Conservation (phyloP, 2,329 filamentous ascomycete species). For the Colletotrichum incanum region DNA sequence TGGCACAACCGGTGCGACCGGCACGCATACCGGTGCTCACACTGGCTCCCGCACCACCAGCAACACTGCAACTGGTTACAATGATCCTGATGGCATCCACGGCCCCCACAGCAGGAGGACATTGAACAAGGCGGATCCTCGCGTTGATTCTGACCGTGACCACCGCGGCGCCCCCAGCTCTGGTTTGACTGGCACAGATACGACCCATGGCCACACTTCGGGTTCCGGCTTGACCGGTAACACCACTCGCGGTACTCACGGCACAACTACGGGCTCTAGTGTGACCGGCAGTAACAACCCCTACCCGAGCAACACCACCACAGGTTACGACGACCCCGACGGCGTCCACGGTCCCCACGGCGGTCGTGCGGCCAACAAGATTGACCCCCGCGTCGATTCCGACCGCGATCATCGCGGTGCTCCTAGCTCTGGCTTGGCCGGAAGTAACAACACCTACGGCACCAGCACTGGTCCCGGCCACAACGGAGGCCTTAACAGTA, state of each 20-base stretch:
- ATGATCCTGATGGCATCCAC: slow-evolving; percentile 45
- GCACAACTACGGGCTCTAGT: slow-evolving; percentile 59
- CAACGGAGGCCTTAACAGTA: slow-evolving; percentile 45
- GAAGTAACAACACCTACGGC: slow-evolving; percentile 23
- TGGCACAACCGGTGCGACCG: slow-evolving; percentile 16
- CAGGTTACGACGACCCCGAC: slow-evolving; percentile 35
- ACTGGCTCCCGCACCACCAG: slow-evolving; percentile 12
- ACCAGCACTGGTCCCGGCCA: slow-evolving; percentile 40
- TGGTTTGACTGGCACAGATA: slow-evolving; percentile 17
- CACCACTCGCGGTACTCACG: slow-evolving; percentile 54
- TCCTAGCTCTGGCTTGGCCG: slow-evolving; percentile 19
- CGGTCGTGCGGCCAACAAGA: slow-evolving; percentile 59
- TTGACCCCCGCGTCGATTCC: slow-evolving; percentile 65
- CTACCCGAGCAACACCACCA: slow-evolving; percentile 8
- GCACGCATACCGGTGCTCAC: slow-evolving; percentile 13
- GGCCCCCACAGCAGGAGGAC: slow-evolving; percentile 56
- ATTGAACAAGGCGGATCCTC: slow-evolving; percentile 64
- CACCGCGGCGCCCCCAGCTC: slow-evolving; percentile 33
- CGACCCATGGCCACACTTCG: neutral
- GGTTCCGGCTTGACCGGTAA: slow-evolving; percentile 43
- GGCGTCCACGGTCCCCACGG: slow-evolving; percentile 53
- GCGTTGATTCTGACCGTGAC: slow-evolving; percentile 63
- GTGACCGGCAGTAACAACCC: slow-evolving; percentile 35
- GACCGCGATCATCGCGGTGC: slow-evolving; percentile 54
- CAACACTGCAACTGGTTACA: slow-evolving; percentile 29